Conservation (phyloP, 2,329 filamentous ascomycete species). For the Anthostomella pinea region DNA sequence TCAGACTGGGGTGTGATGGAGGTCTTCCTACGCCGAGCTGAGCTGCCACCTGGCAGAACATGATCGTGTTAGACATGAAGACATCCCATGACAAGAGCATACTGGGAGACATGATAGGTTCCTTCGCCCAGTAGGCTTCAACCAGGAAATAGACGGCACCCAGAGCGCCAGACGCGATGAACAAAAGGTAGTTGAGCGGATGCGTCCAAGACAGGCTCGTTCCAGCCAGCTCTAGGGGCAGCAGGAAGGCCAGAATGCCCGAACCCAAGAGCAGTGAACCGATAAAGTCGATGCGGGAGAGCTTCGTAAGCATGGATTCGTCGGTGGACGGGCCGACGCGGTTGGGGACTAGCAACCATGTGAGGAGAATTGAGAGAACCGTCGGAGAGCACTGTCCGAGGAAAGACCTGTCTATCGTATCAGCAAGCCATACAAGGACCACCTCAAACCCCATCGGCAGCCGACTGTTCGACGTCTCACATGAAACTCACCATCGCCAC, state of each 20-base stretch:
- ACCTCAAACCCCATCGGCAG: no score
- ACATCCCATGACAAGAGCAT: constrained; percentile 52
- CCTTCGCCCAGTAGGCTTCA: constrained; percentile 41
- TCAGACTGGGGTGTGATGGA: no score
- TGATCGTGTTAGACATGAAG: constrained; percentile 50
- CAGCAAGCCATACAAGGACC: no score
- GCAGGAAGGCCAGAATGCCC: constrained; percentile 34
- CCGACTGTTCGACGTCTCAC: constrained; percentile 15
- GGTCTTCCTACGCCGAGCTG: constrained; percentile 55
- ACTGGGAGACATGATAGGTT: constrained; percentile 57
- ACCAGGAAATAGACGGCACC: no score
- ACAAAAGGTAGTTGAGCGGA: constrained; percentile 30
- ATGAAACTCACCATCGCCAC: constrained; percentile 71
- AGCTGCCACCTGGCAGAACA: constrained; percentile 50
- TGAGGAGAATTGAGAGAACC: constrained; percentile 42
- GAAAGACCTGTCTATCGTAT: constrained; percentile 53
- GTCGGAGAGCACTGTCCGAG: constrained; percentile 53
- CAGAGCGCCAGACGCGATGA: no score
- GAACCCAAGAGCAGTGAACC: constrained; percentile 45
- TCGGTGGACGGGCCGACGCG: constrained; percentile 3
- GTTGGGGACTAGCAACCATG: constrained; percentile 34
- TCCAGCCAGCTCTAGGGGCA: constrained; percentile 38
- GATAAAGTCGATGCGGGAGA: constrained; percentile 56
- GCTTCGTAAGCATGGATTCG: constrained; percentile 28
- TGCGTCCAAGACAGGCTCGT: constrained; percentile 35